These are phyloP conservation scores for Cadophora gregata DNA, from an alignment of 2,329 filamentous ascomycete genomes.

Conservation along the genomic window DNA sequence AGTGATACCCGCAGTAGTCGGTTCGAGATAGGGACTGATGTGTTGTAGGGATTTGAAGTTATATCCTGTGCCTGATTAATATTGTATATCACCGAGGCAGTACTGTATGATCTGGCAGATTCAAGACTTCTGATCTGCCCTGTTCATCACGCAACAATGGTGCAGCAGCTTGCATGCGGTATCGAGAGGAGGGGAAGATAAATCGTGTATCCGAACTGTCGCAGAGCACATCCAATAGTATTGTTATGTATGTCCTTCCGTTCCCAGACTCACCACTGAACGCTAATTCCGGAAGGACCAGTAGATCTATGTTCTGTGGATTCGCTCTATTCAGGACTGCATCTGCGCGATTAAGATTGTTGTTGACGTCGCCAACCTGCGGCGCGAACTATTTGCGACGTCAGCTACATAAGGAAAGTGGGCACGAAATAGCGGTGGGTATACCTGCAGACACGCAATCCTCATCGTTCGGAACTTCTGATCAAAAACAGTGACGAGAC, in stretches of 20 bases:
- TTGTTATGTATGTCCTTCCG: conserved; percentile 52
- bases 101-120: too few relatives aligned
- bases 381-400: conserved; percentile 63
- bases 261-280: conserved; percentile 70
- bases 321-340: conserved; percentile 61
- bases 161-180: too few relatives aligned
- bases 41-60: conserved; percentile 75
- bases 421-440: too few relatives aligned
- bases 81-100: not conserved
- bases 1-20: conserved; percentile 66
- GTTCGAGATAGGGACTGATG: conserved; percentile 73
- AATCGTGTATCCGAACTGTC: too few relatives aligned
- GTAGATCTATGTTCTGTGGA: conserved; percentile 65
- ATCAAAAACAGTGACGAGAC: too few relatives aligned
- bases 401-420: conserved; percentile 7
- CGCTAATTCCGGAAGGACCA: conserved; percentile 78
- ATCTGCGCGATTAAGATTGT: conserved; percentile 74
- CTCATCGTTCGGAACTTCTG: too few relatives aligned
- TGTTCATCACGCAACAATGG: too few relatives aligned
- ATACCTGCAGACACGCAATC: conserved; percentile 35
- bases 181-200: too few relatives aligned
- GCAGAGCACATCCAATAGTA: conserved; percentile 55
- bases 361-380: conserved; percentile 73
- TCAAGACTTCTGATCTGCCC: too few relatives aligned
- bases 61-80: conserved; percentile 60